phyloP scores from a whole-genome alignment of 306 rosid species.

The Gastrolobium villosum region DNA sequence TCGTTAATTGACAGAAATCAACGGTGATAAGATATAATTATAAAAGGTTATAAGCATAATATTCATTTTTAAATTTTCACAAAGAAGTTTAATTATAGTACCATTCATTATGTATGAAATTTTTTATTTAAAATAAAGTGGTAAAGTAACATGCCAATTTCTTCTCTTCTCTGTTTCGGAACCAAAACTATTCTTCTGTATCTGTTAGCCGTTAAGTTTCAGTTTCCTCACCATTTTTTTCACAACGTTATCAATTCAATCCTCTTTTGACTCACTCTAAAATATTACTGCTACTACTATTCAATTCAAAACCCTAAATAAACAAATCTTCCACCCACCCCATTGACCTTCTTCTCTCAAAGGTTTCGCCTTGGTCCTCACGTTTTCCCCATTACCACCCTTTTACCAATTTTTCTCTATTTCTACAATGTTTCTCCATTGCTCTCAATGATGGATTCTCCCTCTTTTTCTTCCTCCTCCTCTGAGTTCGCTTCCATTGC shows the following conservation, averaged over 20 bases:
- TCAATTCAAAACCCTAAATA: slow-evolving; percentile 38
- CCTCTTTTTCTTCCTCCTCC: slow-evolving; percentile 66
- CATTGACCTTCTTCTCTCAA: slow-evolving; percentile 44
- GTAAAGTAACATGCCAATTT: no score
- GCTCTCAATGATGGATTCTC: slow-evolving; percentile 67
- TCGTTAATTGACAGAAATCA: no score
- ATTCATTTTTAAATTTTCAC: no score
- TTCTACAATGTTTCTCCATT: slow-evolving; percentile 52
- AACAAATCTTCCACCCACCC: neutral
- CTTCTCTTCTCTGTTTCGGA: neutral
- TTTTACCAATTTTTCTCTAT: slow-evolving; percentile 34
- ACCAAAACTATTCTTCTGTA: neutral
- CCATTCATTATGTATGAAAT: no score
- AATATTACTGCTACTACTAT: neutral
- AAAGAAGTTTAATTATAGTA: no score
- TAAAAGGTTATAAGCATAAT: no score
- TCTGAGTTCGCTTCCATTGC: slow-evolving; percentile 65
- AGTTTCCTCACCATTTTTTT: slow-evolving; percentile 28
- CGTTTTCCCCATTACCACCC: slow-evolving; percentile 31
- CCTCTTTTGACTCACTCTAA: slow-evolving; percentile 31
- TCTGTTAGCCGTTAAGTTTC: slow-evolving; percentile 43
- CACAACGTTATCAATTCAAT: neutral
- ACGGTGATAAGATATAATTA: no score
- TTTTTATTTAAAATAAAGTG: no score
- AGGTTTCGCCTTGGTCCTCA: slow-evolving; percentile 34